A percentile compares a stretch with the other conserved stretches of the same genome.
phyloP scores from a whole-genome alignment of 495 filamentous ascomycete genomes.

The Elaphomyces granulatus region DNA sequence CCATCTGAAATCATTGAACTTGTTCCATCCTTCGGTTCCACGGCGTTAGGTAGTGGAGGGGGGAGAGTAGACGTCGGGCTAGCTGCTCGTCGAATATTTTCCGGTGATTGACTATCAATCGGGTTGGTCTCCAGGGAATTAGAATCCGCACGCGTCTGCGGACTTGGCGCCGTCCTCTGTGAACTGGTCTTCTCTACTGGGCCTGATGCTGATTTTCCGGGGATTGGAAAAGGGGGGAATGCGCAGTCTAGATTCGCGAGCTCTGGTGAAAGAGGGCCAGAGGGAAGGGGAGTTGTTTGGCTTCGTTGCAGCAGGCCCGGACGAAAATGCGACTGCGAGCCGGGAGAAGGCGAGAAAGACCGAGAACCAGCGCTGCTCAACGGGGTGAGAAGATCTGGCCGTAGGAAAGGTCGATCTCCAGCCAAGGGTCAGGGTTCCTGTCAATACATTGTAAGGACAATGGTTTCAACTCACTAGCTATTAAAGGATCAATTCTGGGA shows the following conservation, averaged over 20 bases:
- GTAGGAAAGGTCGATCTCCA: conserved; percentile 47
- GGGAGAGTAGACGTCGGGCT: conserved; percentile 12
- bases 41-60: conserved; percentile 7
- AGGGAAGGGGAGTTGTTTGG: conserved; percentile 31
- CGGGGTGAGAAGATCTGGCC: conserved; percentile 40
- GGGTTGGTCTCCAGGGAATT: conserved; percentile 7
- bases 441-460: background rate
- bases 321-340: conserved; percentile 25
- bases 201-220: conserved; percentile 12
- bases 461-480: conserved; percentile 35
- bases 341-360: conserved; percentile 42
- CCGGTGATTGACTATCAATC: conserved; percentile 6
- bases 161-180: conserved; percentile 10
- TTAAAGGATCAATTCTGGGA: conserved; percentile 40
- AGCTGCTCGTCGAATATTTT: conserved; percentile 1
- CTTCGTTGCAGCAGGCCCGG: conserved; percentile 25
- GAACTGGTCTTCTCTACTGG: conserved; percentile 18
- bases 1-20: background rate
- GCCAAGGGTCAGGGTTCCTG: conserved; percentile 1
- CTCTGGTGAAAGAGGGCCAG: conserved; percentile 28
- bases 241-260: conserved; percentile 40
- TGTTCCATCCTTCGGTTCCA: conserved; percentile 4
- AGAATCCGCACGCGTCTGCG: conserved; percentile 9
- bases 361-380: conserved; percentile 45
- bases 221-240: conserved; percentile 47